A percentile compares a stretch with the other conserved stretches of the same genome.
Conservation (phyloP, 495 filamentous ascomycete species). For the Penicillium dipodomyicola region DNA sequence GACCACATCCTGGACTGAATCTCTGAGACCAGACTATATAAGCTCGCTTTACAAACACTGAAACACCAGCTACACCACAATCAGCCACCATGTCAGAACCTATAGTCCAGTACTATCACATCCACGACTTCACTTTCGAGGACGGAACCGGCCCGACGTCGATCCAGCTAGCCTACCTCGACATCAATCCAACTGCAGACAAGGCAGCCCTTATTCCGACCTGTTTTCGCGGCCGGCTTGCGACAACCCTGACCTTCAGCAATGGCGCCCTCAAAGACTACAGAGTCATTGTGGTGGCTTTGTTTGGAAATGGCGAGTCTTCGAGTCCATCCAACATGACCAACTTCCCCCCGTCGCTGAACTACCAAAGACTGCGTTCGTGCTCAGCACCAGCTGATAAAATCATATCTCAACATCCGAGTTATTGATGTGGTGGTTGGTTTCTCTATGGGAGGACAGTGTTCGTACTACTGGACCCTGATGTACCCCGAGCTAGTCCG, state of each 20-base stretch:
- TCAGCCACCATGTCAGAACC: neutral
- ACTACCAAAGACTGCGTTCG: slow-evolving; percentile 60
- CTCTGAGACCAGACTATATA: neutral
- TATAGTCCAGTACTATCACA: neutral
- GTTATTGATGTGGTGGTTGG: slow-evolving; percentile 56
- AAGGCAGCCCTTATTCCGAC: slow-evolving; percentile 47
- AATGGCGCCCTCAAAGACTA: slow-evolving; percentile 49
- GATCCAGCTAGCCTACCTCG: slow-evolving; percentile 38
- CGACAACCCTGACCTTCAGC: slow-evolving; percentile 43
- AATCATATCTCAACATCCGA: slow-evolving; percentile 49
- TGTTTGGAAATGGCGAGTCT: slow-evolving; percentile 67
- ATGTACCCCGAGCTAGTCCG: slow-evolving; percentile 60
- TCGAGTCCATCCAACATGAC: slow-evolving; percentile 59
- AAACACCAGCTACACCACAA: neutral
- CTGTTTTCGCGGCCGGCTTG: slow-evolving; percentile 48
- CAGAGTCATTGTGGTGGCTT: slow-evolving; percentile 60
- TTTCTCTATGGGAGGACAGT: slow-evolving; percentile 65
- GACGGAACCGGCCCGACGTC: neutral
- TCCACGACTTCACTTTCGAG: neutral
- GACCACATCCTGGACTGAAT: neutral
- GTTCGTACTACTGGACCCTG: slow-evolving; percentile 61
- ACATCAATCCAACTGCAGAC: slow-evolving; percentile 35
- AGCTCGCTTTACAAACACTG: neutral
- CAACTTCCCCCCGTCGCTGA: slow-evolving; percentile 53
- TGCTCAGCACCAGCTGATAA: slow-evolving; percentile 58